Conservation (phyloP, 2,329 filamentous ascomycete species). For the Claviceps arundinis region DNA sequence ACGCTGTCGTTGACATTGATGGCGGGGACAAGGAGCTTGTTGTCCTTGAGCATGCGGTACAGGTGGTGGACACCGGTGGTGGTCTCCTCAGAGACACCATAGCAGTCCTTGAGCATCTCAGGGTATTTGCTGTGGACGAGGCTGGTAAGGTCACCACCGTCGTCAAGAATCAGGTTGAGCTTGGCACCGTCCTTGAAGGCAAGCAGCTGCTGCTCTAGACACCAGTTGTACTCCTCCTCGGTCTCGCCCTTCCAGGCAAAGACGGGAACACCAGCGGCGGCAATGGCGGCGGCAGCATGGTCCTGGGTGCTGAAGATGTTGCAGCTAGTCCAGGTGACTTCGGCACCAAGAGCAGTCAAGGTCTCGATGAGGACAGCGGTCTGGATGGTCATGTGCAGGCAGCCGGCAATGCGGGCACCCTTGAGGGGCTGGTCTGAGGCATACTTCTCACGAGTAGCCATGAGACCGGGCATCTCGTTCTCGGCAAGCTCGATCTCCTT, state of each 20-base stretch:
- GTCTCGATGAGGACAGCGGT: slow-evolving; percentile 99
- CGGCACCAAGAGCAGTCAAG: slow-evolving; percentile 81
- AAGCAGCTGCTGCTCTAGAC: slow-evolving; percentile 91
- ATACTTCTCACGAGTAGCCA: slow-evolving; percentile 89
- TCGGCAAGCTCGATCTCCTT: slow-evolving; percentile 98
- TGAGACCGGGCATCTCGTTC: slow-evolving; percentile 94
- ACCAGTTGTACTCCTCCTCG: slow-evolving; percentile 99
- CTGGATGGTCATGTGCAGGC: slow-evolving; percentile 99
- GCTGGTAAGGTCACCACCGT: slow-evolving; percentile 91
- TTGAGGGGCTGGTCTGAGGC: slow-evolving; percentile 83
- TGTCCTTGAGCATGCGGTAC: slow-evolving; percentile 92
- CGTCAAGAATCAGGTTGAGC: slow-evolving; percentile 98
- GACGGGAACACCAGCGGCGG: slow-evolving; percentile 82
- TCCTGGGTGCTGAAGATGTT: slow-evolving; percentile 99
- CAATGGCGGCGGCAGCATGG: slow-evolving; percentile 95
- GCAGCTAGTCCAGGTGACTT: slow-evolving; percentile 98
- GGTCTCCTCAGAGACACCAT: slow-evolving; percentile 97
- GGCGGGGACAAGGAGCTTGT: slow-evolving; percentile 78
- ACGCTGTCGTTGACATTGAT: slow-evolving; percentile 99
- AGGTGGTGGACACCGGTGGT: slow-evolving; percentile 99
- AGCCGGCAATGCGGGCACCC: slow-evolving; percentile 92
- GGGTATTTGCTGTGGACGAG: slow-evolving; percentile 98
- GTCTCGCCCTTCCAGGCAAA: slow-evolving; percentile 77
- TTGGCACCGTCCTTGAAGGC: slow-evolving; percentile 95
- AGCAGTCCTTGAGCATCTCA: slow-evolving; percentile 96